Evolutionary conservation across 1,139 yeast species (phyloP).

Genomic region (Saccharomyces hybrid): DNA sequence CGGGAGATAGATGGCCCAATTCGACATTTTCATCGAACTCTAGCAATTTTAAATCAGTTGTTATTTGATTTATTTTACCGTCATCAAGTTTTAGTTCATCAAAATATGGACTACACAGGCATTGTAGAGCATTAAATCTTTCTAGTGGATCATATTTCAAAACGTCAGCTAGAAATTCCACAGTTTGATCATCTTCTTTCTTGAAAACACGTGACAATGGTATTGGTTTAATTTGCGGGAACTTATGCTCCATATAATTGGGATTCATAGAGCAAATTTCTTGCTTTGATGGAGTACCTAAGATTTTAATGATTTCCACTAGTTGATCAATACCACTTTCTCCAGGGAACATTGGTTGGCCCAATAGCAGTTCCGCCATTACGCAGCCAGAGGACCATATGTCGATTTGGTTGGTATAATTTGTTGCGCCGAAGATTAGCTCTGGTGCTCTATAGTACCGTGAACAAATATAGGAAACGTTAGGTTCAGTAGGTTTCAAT

Average conservation of each 20-base stretch:
- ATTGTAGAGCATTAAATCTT: conserved; percentile 30
- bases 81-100: conserved; percentile 26
- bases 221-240: conserved; percentile 93
- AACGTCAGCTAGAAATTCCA: conserved; percentile 26
- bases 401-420: conserved; percentile 94
- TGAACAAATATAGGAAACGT: conserved; percentile 93
- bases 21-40: conserved; percentile 40
- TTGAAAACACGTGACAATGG: conserved; percentile 81
- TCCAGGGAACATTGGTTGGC: conserved; percentile 96
- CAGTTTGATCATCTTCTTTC: conserved; percentile 34
- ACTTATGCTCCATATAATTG: conserved; percentile 93
- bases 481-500: conserved; percentile 82
- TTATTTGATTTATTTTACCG: conserved; percentile 20
- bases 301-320: conserved; percentile 90
- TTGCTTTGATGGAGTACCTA: conserved; percentile 92
- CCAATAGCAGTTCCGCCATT: conserved; percentile 90
- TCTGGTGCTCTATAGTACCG: conserved; percentile 96
- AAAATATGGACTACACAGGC: conserved; percentile 29
- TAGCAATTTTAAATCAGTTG: conserved; percentile 79
- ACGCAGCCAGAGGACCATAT: conserved; percentile 98
- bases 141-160: conserved; percentile 31
- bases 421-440: conserved; percentile 82
- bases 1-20: conserved; percentile 22
- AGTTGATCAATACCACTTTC: conserved; percentile 96
- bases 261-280: conserved; percentile 95